Conservation (phyloP, 345 rosid genomes). For the Rhodomyrtus tomentosa region DNA sequence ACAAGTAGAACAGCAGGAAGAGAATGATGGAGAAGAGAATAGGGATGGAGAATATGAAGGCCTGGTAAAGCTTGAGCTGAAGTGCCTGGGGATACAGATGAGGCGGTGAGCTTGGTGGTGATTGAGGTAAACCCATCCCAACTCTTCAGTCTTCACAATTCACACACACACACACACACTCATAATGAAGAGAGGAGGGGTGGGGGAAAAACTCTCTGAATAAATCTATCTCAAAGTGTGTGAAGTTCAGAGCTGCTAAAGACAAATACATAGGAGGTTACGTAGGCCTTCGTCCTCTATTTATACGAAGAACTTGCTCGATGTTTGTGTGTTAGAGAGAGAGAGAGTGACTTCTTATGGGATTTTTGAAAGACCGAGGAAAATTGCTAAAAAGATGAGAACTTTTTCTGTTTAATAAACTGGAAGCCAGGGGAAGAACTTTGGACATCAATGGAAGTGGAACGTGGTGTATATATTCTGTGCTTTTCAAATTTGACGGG, state of each 20-base stretch:
- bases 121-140: slow-evolving; percentile 51
- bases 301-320: not conserved
- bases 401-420: not conserved
- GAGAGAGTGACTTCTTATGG: not conserved
- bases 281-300: not conserved
- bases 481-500: slow-evolving; percentile 18
- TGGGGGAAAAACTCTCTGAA: not conserved
- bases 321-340: not conserved
- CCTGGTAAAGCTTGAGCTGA: slow-evolving; percentile 90
- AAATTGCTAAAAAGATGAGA: not conserved
- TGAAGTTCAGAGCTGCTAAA: not conserved
- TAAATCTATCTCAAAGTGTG: not conserved
- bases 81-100: slow-evolving; percentile 76
- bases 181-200: not conserved
- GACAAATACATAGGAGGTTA: not conserved
- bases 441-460: not conserved
- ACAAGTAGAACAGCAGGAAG: slow-evolving; percentile 75
- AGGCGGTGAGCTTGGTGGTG: slow-evolving; percentile 33
- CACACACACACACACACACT: not conserved
- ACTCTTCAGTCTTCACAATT: not conserved
- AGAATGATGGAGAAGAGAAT: slow-evolving; percentile 88
- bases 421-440: not conserved
- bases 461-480: slow-evolving; percentile 9
- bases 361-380: not conserved
- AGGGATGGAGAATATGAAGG: slow-evolving; percentile 95